Evolutionary conservation across 106 monocot genomes (phyloP), one percentile per base, ranked within the genome.

Genomic region (Alisma plantagoaquatica): DNA sequence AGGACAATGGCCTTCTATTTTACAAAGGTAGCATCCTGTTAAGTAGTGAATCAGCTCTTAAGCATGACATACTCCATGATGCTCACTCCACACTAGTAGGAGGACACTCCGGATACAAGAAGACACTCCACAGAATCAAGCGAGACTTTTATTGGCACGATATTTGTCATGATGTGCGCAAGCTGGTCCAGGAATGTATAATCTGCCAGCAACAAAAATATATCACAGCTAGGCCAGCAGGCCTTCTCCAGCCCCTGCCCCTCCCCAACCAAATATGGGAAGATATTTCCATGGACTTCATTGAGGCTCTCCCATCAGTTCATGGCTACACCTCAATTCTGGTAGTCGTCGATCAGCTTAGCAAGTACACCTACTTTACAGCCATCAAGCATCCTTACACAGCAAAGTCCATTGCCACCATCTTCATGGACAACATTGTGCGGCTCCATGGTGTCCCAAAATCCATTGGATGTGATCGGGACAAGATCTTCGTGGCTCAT

Each of bases 101-200:
- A 1, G 54, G 33, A 6, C 54, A 54, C 18, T 54, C 29, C 0
- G 54, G 54, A 0, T 33, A 30, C 33, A 4, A 33, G 0, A 33
- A 1, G 0, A 0, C 0, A n/a, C n/a, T n/a, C n/a, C n/a, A n/a
- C 22, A 20, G 15, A 11, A 0, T 32, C 0, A 0, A 1, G 0
- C 4, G 3, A 1, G 10, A 31, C 4, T 3, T 54, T 12, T 33
- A 21, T 33, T 54, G 33, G 54, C 12, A 54, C 3, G 54, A 33
- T 0, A 18, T 18, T 31, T 18, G 9, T 0, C 9, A 18, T 2
- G 33, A 33, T 19, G n/a, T 54, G 35, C 31, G 23, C 33, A 1
- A 0, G 0, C 29, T 22, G 0, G 11, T 54, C 0, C 19, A 18
- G 2, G 7, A 33, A 8, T 54, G 54, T 1, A 5, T 20, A 16